A percentile compares a stretch with the other conserved stretches of the same genome.
phyloP scores from a whole-genome alignment of 2,329 filamentous ascomycete species.

The Aspergillus glaucus region DNA sequence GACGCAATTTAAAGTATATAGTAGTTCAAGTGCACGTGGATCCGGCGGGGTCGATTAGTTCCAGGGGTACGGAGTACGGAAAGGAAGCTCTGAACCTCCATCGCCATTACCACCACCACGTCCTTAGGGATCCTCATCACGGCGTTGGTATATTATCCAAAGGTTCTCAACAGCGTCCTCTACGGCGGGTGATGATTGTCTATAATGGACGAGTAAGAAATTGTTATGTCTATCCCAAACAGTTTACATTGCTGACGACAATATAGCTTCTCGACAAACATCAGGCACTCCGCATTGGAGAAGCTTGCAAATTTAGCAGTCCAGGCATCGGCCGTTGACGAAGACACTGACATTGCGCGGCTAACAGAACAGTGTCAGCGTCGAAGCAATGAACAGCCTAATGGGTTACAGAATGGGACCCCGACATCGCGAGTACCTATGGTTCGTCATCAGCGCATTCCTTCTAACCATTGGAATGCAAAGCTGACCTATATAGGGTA shows the following conservation, averaged over 20 bases:
- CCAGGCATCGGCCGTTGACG: conserved; percentile 21
- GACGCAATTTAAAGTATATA: background rate
- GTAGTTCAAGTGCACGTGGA: background rate
- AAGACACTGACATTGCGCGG: conserved; percentile 30
- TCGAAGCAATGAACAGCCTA: conserved; percentile 13
- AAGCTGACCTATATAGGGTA: conserved; percentile 51
- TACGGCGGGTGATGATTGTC: background rate
- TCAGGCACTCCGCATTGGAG: conserved; percentile 38
- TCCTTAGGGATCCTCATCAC: background rate
- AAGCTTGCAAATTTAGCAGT: conserved; percentile 39
- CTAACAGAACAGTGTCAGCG: conserved; percentile 27
- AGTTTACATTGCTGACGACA: background rate
- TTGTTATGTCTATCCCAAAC: background rate
- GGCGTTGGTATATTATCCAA: background rate
- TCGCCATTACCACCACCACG: background rate
- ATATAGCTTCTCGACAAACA: conserved; percentile 25
- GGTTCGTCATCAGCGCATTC: conserved; percentile 18
- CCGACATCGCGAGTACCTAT: conserved; percentile 34
- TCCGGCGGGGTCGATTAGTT: background rate
- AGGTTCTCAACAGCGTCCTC: background rate
- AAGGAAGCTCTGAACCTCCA: background rate
- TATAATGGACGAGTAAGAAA: background rate
- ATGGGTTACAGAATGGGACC: conserved; percentile 31
- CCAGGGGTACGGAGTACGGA: background rate
- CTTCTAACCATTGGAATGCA: conserved; percentile 1